Base-by-base conservation (phyloP, 805 yeast genomes). In the Jamesozyma hellenica region DNA sequence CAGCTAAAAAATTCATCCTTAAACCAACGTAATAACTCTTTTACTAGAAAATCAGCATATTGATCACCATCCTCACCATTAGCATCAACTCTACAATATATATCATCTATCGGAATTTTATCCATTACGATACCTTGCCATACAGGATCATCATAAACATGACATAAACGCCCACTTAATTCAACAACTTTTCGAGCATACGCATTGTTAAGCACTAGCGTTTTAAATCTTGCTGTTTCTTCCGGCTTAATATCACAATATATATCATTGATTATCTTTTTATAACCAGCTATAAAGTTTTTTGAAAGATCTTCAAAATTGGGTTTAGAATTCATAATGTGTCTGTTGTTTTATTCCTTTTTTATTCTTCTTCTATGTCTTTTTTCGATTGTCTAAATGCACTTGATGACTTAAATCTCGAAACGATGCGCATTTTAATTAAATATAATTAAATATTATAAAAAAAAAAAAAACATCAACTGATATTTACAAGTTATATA, bases 1-100 rank as follows among this genome's bases (percentile, higher is more conserved):
- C 97, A 90, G 21, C 61, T 65, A 63, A 90, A 90, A 63, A 84
- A 87, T 31, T 75, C 79, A 30, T 77, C 66, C 49, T 85, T 86
- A 64, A 80, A 90, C 79, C 85, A 82, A 35, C 67, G 60, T 12
- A 82, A 60, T 26, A 79, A 53, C 44, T 74, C 81, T 45, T 64
- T 66, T 1, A 81, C 80, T 2, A 82, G 46, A 23, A 70, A 63
- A 52, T 82, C 90, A 29, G 73, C 69, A 41, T 74, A 68, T 14
- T 73, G 45, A 40, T 47, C 50, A 28, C 51, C 10, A 40, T 50
- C 37, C 51, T 46, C 51, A 21, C 66, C 67, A 44, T 72, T 55
- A 13, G 53, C 47, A 38, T 82, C 94, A 0, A 84, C 86, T 17
- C 75, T 77, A 0, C 63, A 58, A 48, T 75, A 79, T 1, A 87